Evolutionary conservation across 495 filamentous ascomycete genomes (phyloP), one percentile per base, ranked within the genome.

Genomic region (Aspergillus biplanus): DNA sequence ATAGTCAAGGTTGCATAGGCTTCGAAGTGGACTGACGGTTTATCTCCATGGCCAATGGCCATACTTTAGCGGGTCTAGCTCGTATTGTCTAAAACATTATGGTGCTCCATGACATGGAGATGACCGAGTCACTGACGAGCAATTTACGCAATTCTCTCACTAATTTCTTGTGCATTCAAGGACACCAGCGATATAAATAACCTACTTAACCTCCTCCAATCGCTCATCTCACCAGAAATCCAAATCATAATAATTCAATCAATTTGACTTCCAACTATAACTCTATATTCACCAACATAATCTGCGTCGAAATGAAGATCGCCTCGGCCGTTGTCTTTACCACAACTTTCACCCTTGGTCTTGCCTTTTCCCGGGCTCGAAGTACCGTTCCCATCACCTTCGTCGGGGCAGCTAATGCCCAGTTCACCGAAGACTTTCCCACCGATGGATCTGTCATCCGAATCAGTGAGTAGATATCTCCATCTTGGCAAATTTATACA

Each of bases 341-440:
- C 47, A 49, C 6, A 8, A 49, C n/a, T 3, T 49, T 49, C 47
- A 49, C 47, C 16, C 47, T 31, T 9, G 47, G 16, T 18, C 7
- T 50, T 18, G 47, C 47, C 47, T 27, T 27, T 7, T 9, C n/a
- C 47, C 47, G 27, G 2, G 18, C 52, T 1, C 56, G 56, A 27
- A 42, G 11, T 21, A 35, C 48, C 0, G 55, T 47, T 32, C 35
- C 21, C 2, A 70, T 74, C 52, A 72, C 66, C 16, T 74, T 74
- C 50, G 54, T 67, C 44, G 70, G 67, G 16, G 71, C 69, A 7
- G 69, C 69, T 12, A 58, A 66, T 52, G 68, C 69, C 0, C 67
- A 69, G 31, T 74, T 74, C 53, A 58, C 64, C 34, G 67, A 69
- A 27, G 63, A 46, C 59, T 70, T 74, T 57, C 61, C 67, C n/a